Evolutionary conservation across 257 asterid species (phyloP).

Genomic region (Cordia subcordata): DNA sequence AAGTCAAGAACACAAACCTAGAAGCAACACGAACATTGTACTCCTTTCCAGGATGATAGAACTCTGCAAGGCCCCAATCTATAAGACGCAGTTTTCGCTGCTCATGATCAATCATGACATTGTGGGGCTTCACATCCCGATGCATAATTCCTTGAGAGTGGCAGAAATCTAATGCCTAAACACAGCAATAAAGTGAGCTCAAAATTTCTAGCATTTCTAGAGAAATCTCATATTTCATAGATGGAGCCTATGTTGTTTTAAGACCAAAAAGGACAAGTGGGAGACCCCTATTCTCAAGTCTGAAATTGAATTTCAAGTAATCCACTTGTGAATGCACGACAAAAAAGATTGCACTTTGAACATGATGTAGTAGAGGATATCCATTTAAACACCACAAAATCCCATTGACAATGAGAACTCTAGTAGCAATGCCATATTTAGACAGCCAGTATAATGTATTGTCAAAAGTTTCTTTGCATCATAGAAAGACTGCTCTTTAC

Average conservation of each 20-base stretch:
- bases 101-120: constrained; percentile 51
- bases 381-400: too few relatives aligned
- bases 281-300: too few relatives aligned
- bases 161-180: constrained; percentile 41
- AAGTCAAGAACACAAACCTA: constrained; percentile 29
- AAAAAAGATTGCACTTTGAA: too few relatives aligned
- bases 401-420: too few relatives aligned
- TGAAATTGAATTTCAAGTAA: too few relatives aligned
- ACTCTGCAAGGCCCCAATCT: constrained; percentile 51
- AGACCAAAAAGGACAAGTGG: neutral
- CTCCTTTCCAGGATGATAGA: constrained; percentile 46
- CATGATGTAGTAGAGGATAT: too few relatives aligned
- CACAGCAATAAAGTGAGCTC: neutral
- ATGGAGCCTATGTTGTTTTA: neutral
- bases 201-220: neutral
- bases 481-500: too few relatives aligned
- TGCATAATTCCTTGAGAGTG: constrained; percentile 53
- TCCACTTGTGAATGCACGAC: too few relatives aligned
- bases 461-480: too few relatives aligned
- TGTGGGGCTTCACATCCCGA: constrained; percentile 52
- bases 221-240: neutral
- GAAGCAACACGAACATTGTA: constrained; percentile 50
- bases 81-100: constrained; percentile 45
- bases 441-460: too few relatives aligned
- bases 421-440: too few relatives aligned